These are phyloP conservation scores for Heritiera fomes DNA, from an alignment of 345 rosid genomes.

Conservation along the genomic window DNA sequence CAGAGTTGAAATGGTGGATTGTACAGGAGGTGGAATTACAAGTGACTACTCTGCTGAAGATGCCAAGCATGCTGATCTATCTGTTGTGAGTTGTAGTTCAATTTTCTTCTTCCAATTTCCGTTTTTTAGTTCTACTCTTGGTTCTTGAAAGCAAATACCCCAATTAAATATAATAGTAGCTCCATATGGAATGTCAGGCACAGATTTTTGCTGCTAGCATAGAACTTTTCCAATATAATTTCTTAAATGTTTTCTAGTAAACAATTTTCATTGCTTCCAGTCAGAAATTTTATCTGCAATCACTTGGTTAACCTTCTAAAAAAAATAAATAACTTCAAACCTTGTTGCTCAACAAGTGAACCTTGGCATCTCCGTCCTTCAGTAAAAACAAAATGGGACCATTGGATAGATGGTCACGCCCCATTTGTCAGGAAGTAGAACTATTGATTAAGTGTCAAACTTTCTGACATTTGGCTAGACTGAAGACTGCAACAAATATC, in stretches of 20 bases:
- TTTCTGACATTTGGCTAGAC: slow-evolving; percentile 10
- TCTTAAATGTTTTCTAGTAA: neutral
- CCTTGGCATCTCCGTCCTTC: slow-evolving; percentile 12
- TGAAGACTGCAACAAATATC: neutral
- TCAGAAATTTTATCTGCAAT: neutral
- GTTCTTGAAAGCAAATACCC: neutral
- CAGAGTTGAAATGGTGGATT: slow-evolving; percentile 65
- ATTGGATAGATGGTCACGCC: slow-evolving; percentile 18
- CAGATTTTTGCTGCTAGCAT: neutral
- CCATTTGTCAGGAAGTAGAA: slow-evolving; percentile 27
- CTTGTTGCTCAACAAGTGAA: neutral
- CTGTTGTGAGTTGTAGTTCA: slow-evolving; percentile 40
- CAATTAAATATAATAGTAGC: neutral
- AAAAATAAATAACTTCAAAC: neutral
- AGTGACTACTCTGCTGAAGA: slow-evolving; percentile 43
- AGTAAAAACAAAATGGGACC: slow-evolving; percentile 19
- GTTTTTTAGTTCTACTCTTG: neutral
- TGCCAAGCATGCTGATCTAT: slow-evolving; percentile 47
- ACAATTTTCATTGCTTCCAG: neutral
- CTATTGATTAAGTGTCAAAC: neutral
- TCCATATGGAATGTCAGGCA: neutral
- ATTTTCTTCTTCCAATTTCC: neutral
- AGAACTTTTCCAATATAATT: neutral
- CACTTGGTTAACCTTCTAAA: neutral
- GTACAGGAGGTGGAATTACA: slow-evolving; percentile 46